Base-by-base conservation (phyloP, 441 rosid genomes). In the Gossypium davidsonii region DNA sequence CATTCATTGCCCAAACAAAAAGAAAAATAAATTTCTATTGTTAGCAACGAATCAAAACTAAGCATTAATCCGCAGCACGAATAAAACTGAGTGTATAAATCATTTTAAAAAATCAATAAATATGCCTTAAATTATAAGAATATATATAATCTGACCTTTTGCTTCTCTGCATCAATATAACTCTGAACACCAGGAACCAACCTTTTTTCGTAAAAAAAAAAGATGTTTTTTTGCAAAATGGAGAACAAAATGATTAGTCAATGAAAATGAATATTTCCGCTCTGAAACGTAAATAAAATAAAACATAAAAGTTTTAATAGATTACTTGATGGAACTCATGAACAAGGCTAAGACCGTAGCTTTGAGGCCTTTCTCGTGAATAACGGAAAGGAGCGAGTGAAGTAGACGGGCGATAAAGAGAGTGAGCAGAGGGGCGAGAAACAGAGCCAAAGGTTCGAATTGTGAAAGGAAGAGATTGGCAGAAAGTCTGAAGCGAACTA, bases 81-180 rank as follows among this genome's bases (percentile, higher is more conserved):
- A 26, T 6, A n/a, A 11, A n/a, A 59, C 4, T 59, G 42, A 59
- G 31, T 59, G 10, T 12, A 8, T 44, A 46, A 60, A 26, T 60
- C 4, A 26, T 28, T 69, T 37, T 0, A 21, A 26, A 72, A 72
- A 28, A 11, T 28, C 11, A 63, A 72, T 10, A 11, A 34, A 18
- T 8, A 15, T 4, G 25, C 18, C 2, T 49, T 72, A 18, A 61
- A 49, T 46, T 25, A 26, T 60, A 59, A 61, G 12, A 46, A 48
- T 8, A 49, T 26, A 25, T 23, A 49, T 14, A 21, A 26, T 72
- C 80, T 63, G 49, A 95, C 99, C 97, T 95, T 95, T 78, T 91
- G 97, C 80, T 95, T 91, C 90, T 95, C 91, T 1, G 90, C 91
- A 74, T 91, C 97, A 34, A 93, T 88, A 78, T 90, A 86, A 17